Percentiles rank a stretch among this genome's conserved stretches.
Evolutionary conservation across 257 asterid species (phyloP).

Genomic region (Linderniella brevidens): DNA sequence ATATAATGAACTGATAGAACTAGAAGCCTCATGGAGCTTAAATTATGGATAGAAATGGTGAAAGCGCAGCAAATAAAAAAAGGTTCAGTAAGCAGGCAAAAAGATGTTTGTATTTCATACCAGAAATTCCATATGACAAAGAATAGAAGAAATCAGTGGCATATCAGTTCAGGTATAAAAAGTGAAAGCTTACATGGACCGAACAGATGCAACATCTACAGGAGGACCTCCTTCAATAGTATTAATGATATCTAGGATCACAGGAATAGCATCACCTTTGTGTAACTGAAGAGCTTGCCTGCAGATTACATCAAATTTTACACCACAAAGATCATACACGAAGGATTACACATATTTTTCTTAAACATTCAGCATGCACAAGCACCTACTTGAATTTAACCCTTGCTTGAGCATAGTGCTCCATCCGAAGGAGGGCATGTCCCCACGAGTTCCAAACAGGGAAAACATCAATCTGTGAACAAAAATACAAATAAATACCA

Average conservation of each 20-base stretch:
- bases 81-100: too few species aligned
- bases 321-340: background rate
- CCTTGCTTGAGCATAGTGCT: slow-evolving; percentile 94
- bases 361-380: slow-evolving; percentile 7
- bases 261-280: slow-evolving; percentile 69
- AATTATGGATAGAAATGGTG: too few species aligned
- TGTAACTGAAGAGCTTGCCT: slow-evolving; percentile 93
- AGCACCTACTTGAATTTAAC: slow-evolving; percentile 80
- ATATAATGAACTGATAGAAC: too few species aligned
- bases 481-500: slow-evolving; percentile 10
- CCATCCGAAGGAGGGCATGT: slow-evolving; percentile 86
- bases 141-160: background rate
- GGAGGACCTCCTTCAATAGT: slow-evolving; percentile 97
- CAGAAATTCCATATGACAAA: too few species aligned
- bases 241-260: slow-evolving; percentile 72
- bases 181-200: slow-evolving; percentile 69
- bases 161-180: background rate
- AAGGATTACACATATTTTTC: slow-evolving; percentile 5
- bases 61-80: too few species aligned
- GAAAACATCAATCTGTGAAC: slow-evolving; percentile 67
- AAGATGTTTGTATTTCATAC: too few species aligned
- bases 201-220: slow-evolving; percentile 84
- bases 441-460: slow-evolving; percentile 99
- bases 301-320: slow-evolving; percentile 16
- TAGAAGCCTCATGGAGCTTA: too few species aligned